Percentiles rank a stretch among this genome's conserved stretches.
phyloP scores from a whole-genome alignment of 2,329 filamentous ascomycete genomes.

The Rugonectria rugulosa region DNA sequence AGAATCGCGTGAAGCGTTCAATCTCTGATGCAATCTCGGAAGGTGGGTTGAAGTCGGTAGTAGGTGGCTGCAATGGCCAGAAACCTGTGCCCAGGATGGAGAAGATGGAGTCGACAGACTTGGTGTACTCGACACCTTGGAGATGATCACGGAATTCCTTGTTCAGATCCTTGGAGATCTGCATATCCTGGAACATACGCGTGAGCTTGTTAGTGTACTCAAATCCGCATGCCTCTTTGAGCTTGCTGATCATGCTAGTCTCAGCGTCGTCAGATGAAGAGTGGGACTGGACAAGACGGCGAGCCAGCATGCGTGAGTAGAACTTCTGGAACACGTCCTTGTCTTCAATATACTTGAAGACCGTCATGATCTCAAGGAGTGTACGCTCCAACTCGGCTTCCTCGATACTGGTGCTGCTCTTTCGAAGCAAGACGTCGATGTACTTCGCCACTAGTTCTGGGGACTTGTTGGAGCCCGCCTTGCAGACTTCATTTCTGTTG shows the following conservation, averaged over 20 bases:
- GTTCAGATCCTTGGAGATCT: constrained; percentile 98
- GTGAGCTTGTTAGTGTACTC: constrained; percentile 99
- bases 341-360: constrained; percentile 99
- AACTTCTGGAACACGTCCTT: constrained; percentile 99
- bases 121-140: constrained; percentile 63
- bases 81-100: constrained; percentile 95
- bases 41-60: constrained; percentile 88
- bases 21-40: constrained; percentile 85
- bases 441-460: constrained; percentile 96
- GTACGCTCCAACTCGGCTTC: constrained; percentile 92
- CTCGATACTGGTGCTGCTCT: constrained; percentile 90
- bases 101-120: constrained; percentile 84
- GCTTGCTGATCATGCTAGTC: constrained; percentile 98
- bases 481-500: constrained; percentile 96
- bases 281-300: constrained; percentile 91
- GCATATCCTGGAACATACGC: constrained; percentile 99
- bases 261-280: constrained; percentile 97
- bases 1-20: constrained; percentile 89
- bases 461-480: constrained; percentile 89
- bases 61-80: constrained; percentile 90
- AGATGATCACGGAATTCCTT: constrained; percentile 82
- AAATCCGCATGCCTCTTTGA: constrained; percentile 98
- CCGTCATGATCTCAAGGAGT: constrained; percentile 94
- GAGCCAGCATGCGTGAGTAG: constrained; percentile 95
- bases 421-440: constrained; percentile 89